Percentiles rank a stretch among this genome's conserved stretches.
phyloP scores from a whole-genome alignment of 2,329 filamentous ascomycete species.

The Arthrobotrys sinensis region DNA sequence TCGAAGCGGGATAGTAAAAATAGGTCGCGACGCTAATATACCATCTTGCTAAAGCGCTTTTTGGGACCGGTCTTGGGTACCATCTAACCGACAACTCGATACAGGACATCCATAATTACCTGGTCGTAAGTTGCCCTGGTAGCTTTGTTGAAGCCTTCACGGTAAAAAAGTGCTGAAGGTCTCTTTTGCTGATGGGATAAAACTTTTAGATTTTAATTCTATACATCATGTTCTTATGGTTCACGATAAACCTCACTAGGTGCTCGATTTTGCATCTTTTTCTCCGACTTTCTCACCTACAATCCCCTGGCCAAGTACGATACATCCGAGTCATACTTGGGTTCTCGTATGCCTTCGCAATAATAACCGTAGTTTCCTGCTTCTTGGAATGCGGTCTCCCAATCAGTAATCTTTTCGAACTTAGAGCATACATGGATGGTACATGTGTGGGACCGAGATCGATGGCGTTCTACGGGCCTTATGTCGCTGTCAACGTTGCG shows the following conservation, averaged over 20 bases:
- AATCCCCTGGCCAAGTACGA: conserved; percentile 26
- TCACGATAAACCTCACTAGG: conserved; percentile 42
- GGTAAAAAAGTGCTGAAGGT: neutral
- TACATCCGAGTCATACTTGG: conserved; percentile 21
- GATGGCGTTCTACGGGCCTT: conserved; percentile 40
- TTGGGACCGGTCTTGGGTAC: conserved; percentile 54
- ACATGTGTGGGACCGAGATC: conserved; percentile 37
- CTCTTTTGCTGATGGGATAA: neutral
- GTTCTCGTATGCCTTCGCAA: conserved; percentile 33
- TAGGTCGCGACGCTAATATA: neutral
- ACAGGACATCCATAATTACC: conserved; percentile 31
- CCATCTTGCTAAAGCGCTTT: conserved; percentile 17
- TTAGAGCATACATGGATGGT: conserved; percentile 39
- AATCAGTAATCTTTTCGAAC: conserved; percentile 34
- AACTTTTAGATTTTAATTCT: conserved; percentile 19
- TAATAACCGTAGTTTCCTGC: conserved; percentile 26
- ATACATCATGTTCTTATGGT: conserved; percentile 37
- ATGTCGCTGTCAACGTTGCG: conserved; percentile 19
- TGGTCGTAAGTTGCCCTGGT: conserved; percentile 31
- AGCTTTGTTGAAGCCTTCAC: neutral
- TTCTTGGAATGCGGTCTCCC: conserved; percentile 50
- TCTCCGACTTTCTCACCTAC: conserved; percentile 38
- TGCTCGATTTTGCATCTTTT: conserved; percentile 52
- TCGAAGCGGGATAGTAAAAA: neutral
- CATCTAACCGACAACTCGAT: conserved; percentile 45